Evolutionary conservation across 2,329 filamentous ascomycete species (phyloP).

Genomic region (Ascochyta pisi): DNA sequence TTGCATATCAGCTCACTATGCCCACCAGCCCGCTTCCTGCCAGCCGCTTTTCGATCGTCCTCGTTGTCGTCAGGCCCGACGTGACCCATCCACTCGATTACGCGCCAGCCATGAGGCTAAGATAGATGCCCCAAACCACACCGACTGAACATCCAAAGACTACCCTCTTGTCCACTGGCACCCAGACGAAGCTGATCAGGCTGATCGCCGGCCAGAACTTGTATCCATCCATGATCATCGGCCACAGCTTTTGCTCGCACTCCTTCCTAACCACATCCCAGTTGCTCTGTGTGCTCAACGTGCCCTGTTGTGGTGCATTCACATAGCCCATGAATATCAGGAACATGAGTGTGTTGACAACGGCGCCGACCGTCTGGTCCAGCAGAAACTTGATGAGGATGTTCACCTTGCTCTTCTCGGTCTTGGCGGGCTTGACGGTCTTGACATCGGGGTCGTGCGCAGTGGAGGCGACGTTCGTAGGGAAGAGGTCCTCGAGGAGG

Average conservation of each 20-base stretch:
- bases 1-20: constrained; percentile 9
- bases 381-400: constrained; percentile 71
- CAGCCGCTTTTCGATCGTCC: not conserved
- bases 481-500: constrained; percentile 76
- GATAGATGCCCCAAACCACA: constrained; percentile 76
- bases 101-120: constrained; percentile 65
- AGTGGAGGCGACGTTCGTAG: constrained; percentile 59
- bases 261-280: constrained; percentile 40
- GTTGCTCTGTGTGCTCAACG: constrained; percentile 42
- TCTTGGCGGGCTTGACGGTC: constrained; percentile 31
- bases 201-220: constrained; percentile 76
- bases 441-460: constrained; percentile 33
- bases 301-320: constrained; percentile 31
- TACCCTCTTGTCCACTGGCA: constrained; percentile 74
- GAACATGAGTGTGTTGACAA: constrained; percentile 70
- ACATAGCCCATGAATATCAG: constrained; percentile 64
- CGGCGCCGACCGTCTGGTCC: constrained; percentile 72
- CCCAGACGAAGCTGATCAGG: constrained; percentile 72
- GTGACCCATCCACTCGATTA: constrained; percentile 11
- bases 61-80: constrained; percentile 1
- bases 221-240: constrained; percentile 65
- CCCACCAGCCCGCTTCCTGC: constrained; percentile 1
- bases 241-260: constrained; percentile 62
- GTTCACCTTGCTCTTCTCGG: constrained; percentile 63
- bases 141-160: constrained; percentile 76